Evolutionary conservation across 208 protist species (phyloP), one percentile per base, ranked within the genome.

Genomic region (Porcisia deanei): DNA sequence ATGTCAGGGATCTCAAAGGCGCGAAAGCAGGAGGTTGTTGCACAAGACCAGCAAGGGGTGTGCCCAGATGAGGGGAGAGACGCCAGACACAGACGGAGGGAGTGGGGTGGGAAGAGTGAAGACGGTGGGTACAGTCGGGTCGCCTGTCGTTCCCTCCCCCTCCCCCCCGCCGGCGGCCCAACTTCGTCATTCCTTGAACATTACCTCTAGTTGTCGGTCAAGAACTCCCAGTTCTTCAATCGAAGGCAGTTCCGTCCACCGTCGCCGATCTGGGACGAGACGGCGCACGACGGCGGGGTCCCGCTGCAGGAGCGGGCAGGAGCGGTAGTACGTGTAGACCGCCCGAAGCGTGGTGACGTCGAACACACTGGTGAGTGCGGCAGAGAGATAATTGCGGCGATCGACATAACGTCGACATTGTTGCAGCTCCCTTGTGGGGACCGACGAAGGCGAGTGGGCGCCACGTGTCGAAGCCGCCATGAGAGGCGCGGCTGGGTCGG

Each of bases 181-280:
- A 65, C 49, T 47, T 60, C 25, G 16, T 39, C 22, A 3, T 8
- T 71, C 59, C 30, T 71, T 72, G 10, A 65, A 57, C 45, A 79
- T 4, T 0, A 73, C 73, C 39, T 88, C 80, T 20, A 96, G 78
- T 41, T 85, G 85, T 12, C 83, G 76, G 69, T 97, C 93, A 69
- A 97, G 77, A 60, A 91, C 88, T 30, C 92, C 88, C 76, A 97
- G 49, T 71, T 92, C 88, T 66, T 94, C 91, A 37, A 97, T 81
- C 34, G 85, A 18, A 37, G 93, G 93, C 47, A 97, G 81, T 69
- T 86, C 80, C 57, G 74, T n/a, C 91, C 93, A 97, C 65, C 75
- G 70, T 39, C n/a, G 22, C 34, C 91, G 85, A 75, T 88, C 72
- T 30, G 93, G 93, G 61, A 95, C 91, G 45, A 90, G 80, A 4